Evolutionary conservation across 2,329 filamentous ascomycete species (phyloP).

Genomic region (Arthrobotrys conoides): DNA sequence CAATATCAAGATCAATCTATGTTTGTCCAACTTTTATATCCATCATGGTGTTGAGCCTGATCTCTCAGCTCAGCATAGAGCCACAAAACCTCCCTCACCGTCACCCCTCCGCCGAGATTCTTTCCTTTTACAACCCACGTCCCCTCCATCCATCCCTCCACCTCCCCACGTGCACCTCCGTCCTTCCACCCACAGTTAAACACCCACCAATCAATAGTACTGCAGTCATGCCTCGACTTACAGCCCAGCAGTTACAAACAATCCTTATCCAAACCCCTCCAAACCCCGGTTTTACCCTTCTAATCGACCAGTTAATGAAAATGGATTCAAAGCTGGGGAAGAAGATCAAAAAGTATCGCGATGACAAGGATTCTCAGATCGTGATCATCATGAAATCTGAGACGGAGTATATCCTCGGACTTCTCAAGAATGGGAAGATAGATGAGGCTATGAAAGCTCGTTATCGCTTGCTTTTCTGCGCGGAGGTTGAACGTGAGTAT

Average conservation of each 20-base stretch:
- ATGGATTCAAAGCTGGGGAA: background rate
- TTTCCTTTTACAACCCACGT: background rate
- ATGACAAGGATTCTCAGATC: constrained; percentile 19
- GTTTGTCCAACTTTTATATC: background rate
- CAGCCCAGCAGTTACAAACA: background rate
- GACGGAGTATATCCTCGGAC: constrained; percentile 19
- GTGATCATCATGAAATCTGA: constrained; percentile 37
- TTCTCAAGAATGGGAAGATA: constrained; percentile 21
- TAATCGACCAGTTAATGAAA: constrained; percentile 2
- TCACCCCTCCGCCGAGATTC: background rate
- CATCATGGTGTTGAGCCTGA: background rate
- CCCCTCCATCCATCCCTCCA: background rate
- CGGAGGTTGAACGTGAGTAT: constrained; percentile 50
- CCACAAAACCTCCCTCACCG: background rate
- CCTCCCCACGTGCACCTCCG: background rate
- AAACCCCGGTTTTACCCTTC: background rate
- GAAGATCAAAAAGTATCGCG: background rate
- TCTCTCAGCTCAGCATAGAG: background rate
- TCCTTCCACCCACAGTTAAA: background rate
- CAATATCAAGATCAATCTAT: no score
- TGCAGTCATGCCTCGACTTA: background rate
- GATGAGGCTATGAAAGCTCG: constrained; percentile 31
- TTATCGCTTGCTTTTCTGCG: constrained; percentile 28
- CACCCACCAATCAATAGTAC: background rate
- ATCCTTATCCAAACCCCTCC: constrained; percentile 10